A percentile compares a stretch with the other conserved stretches of the same genome.
Conservation (phyloP, 2,329 filamentous ascomycete genomes). For the Monascus ruber region DNA sequence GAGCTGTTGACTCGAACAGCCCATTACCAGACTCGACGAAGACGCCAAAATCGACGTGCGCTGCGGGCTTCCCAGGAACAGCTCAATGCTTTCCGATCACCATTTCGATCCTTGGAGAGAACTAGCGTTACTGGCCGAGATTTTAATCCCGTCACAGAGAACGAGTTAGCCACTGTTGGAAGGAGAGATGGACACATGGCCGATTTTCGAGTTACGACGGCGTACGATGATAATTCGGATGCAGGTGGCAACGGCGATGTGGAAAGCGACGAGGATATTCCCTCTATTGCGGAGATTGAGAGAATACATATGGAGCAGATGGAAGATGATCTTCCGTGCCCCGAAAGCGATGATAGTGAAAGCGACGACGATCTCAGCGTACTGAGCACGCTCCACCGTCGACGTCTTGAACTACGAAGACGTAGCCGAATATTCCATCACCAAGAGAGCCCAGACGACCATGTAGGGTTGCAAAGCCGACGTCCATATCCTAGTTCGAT, state of each 20-base stretch:
- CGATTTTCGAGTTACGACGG: conserved; percentile 25
- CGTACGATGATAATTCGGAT: conserved; percentile 27
- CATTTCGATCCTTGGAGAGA: conserved; percentile 22
- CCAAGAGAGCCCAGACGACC: conserved; percentile 4
- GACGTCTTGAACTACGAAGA: conserved; percentile 15
- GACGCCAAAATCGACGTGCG: conserved; percentile 17
- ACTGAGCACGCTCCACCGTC: conserved; percentile 12
- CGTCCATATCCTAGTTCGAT: conserved; percentile 16
- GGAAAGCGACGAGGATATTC: conserved; percentile 13
- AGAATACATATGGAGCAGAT: conserved; percentile 11
- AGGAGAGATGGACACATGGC: conserved; percentile 9
- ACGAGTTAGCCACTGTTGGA: conserved; percentile 7
- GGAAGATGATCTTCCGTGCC: conserved; percentile 21
- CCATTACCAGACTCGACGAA: conserved; percentile 50
- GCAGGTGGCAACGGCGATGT: conserved; percentile 24
- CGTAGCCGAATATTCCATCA: conserved; percentile 12
- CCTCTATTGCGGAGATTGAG: conserved; percentile 15
- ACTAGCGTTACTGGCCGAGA: conserved; percentile 12
- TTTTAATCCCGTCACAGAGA: conserved; percentile 14
- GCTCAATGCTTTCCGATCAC: conserved; percentile 24
- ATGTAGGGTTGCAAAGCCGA: conserved; percentile 9
- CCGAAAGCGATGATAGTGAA: conserved; percentile 21
- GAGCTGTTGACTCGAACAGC: conserved; percentile 63
- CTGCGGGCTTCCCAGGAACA: conserved; percentile 31
- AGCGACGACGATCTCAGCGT: conserved; percentile 17